Conservation (phyloP, 129 eudicot genomes). For the Pittosporum tobira region DNA sequence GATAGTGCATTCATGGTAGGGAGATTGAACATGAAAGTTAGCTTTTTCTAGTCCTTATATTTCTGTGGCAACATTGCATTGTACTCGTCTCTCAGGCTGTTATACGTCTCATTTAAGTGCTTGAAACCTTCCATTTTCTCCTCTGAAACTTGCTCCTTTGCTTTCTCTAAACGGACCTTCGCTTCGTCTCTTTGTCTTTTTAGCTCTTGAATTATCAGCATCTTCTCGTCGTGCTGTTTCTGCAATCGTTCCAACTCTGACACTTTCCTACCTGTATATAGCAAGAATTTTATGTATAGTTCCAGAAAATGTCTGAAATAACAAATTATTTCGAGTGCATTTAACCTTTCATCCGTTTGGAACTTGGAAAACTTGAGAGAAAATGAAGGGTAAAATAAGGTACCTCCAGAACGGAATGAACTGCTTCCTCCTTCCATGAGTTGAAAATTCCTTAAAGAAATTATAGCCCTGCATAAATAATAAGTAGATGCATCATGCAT, state of each 20-base stretch:
- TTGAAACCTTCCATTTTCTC: conserved; percentile 17
- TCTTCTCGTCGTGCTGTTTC: conserved; percentile 20
- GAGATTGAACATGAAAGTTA: background rate
- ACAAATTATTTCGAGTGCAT: too few relatives aligned
- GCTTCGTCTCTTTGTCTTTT: conserved; percentile 25
- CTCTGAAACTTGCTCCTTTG: conserved; percentile 10
- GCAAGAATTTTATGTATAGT: too few relatives aligned
- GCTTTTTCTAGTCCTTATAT: background rate
- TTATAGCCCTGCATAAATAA: too few relatives aligned
- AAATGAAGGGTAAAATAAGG: too few relatives aligned
- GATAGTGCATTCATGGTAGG: too few relatives aligned
- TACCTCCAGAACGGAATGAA: background rate
- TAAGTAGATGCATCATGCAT: too few relatives aligned
- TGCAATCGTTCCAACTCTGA: conserved; percentile 20
- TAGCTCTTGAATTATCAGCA: conserved; percentile 20
- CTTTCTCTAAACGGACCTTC: conserved; percentile 21
- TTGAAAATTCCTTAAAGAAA: background rate
- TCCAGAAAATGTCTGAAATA: too few relatives aligned
- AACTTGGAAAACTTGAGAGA: too few relatives aligned
- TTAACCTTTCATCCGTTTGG: too few relatives aligned
- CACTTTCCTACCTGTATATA: background rate
- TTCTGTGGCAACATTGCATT: conserved; percentile 17
- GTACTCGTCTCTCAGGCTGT: conserved; percentile 26
- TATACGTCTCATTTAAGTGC: conserved; percentile 23
- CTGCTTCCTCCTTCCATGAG: background rate